Conservation (phyloP, 495 filamentous ascomycete species). For the Talaromyces proteolyticus region DNA sequence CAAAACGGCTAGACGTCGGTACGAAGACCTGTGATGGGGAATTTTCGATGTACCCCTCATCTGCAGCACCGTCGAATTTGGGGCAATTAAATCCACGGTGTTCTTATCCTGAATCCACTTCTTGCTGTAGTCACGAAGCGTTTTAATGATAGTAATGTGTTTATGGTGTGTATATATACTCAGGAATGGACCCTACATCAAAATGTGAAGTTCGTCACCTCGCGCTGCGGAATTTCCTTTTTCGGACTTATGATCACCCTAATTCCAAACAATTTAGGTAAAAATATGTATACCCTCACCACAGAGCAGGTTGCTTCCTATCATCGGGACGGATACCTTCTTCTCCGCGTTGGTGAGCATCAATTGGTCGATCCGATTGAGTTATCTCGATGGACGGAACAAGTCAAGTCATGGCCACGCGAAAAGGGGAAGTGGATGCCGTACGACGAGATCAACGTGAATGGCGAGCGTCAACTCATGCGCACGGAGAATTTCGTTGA, state of each 20-base stretch:
- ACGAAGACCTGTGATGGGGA: conserved; percentile 9
- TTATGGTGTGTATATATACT: not conserved
- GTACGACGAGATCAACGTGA: conserved; percentile 36
- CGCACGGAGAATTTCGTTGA: conserved; percentile 38
- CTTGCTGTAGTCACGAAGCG: too few species aligned
- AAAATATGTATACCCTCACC: conserved; percentile 13
- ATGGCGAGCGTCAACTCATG: conserved; percentile 34
- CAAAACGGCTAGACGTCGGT: conserved; percentile 5
- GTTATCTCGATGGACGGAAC: conserved; percentile 31
- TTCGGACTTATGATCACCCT: not conserved
- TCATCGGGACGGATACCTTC: conserved; percentile 30
- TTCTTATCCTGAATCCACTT: not conserved
- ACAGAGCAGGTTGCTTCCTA: conserved; percentile 24
- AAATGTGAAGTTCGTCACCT: too few species aligned
- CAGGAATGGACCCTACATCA: not conserved
- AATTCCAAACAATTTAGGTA: not conserved
- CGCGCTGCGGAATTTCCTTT: too few species aligned
- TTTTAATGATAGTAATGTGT: too few species aligned
- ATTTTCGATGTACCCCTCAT: not conserved
- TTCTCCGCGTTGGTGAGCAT: conserved; percentile 24
- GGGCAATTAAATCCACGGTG: not conserved
- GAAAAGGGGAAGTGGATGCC: conserved; percentile 37
- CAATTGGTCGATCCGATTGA: conserved; percentile 17
- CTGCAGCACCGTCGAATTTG: too few species aligned
- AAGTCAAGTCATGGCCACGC: conserved; percentile 32